These are phyloP conservation scores for Candida verbasci DNA, from an alignment of 805 yeast genomes.

Conservation along the genomic window DNA sequence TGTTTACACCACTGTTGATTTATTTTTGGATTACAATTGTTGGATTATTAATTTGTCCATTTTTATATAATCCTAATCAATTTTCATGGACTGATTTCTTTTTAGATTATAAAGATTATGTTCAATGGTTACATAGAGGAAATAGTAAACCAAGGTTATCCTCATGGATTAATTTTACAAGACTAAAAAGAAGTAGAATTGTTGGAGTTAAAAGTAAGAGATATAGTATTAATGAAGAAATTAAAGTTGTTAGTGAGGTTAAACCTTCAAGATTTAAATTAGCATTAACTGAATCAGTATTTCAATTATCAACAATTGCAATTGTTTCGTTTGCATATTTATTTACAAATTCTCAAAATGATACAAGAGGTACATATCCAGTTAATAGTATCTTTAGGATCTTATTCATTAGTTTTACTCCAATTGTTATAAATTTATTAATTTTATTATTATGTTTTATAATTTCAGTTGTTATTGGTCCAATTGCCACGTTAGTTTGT, in stretches of 20 bases:
- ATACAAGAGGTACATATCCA: constrained; percentile 27
- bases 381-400: constrained; percentile 43
- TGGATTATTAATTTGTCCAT: constrained; percentile 67
- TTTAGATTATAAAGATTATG: constrained; percentile 56
- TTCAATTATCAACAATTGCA: constrained; percentile 30
- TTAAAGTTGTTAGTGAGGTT: constrained; percentile 39
- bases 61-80: constrained; percentile 74
- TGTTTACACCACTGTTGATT: constrained; percentile 56
- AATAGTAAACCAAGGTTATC: constrained; percentile 35
- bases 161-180: constrained; percentile 46
- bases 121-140: constrained; percentile 51
- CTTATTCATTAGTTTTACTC: constrained; percentile 41
- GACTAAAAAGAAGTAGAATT: constrained; percentile 47
- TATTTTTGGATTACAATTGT: constrained; percentile 73
- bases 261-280: constrained; percentile 46
- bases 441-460: constrained; percentile 38
- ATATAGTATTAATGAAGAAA: constrained; percentile 33
- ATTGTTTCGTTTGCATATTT: constrained; percentile 44
- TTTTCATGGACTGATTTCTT: constrained; percentile 67
- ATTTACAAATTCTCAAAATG: constrained; percentile 53
- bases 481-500: constrained; percentile 42
- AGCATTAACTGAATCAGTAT: constrained; percentile 36
- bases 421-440: constrained; percentile 41
- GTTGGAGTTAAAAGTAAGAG: constrained; percentile 52
- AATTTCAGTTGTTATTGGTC: constrained; percentile 47